Percentiles rank a stretch among this genome's conserved stretches.
Conservation (phyloP, 176 grass and related monocot genomes). For the Leersia perrieri region DNA sequence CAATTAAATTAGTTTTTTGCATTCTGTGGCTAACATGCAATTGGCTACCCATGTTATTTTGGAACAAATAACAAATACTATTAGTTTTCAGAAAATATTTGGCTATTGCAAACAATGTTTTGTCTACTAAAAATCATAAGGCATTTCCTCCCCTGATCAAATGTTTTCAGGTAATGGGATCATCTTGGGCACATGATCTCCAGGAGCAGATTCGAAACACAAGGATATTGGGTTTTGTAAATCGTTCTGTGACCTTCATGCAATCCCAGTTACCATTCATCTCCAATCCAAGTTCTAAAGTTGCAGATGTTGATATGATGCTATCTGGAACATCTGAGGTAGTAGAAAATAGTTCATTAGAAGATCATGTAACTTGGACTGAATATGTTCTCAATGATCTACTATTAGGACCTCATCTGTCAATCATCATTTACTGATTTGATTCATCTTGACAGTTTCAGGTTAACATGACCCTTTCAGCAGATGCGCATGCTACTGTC, state of each 20-base stretch:
- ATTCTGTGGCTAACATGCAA: background rate
- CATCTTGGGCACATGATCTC: slow-evolving; percentile 44
- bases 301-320: slow-evolving; percentile 6
- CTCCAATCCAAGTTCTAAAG: slow-evolving; percentile 21
- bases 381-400: background rate
- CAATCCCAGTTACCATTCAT: slow-evolving; percentile 23
- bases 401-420: background rate
- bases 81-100: background rate
- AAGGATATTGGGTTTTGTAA: slow-evolving; percentile 33
- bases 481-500: background rate
- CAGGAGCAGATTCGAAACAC: slow-evolving; percentile 25
- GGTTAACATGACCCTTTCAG: slow-evolving; percentile 24
- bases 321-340: slow-evolving; percentile 29
- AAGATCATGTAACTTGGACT: background rate
- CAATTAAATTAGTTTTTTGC: background rate
- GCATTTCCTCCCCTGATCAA: background rate
- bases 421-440: background rate
- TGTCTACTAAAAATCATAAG: background rate
- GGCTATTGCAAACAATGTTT: background rate
- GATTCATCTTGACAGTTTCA: slow-evolving; percentile 4
- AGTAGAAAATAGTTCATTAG: slow-evolving; percentile 5
- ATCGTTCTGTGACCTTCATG: slow-evolving; percentile 35
- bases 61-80: background rate
- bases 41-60: background rate
- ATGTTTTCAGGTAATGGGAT: slow-evolving; percentile 45